These are phyloP conservation scores for Ceratobasidium sp. DNA, from an alignment of 1,284 basidiomycete species.

Conservation along the genomic window DNA sequence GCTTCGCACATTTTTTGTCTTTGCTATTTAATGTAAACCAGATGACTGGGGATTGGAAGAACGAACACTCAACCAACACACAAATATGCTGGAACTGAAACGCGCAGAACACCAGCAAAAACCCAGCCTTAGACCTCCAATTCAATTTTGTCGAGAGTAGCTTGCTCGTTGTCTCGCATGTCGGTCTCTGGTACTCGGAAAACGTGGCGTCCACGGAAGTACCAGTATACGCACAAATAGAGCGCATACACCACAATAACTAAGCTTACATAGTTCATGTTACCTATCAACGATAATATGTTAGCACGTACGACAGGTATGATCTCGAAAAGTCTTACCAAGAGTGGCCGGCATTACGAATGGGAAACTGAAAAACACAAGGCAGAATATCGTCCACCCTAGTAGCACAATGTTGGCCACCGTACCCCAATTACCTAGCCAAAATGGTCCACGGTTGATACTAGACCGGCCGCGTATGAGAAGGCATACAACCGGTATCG, in stretches of 20 bases:
- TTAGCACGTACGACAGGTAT: too few species aligned
- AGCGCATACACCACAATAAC: slow-evolving; percentile 26
- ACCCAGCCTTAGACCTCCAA: too few species aligned
- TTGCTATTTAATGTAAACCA: too few species aligned
- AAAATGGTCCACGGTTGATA: slow-evolving; percentile 14
- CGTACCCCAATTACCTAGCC: slow-evolving; percentile 3
- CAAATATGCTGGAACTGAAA: too few species aligned
- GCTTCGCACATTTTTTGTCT: too few species aligned
- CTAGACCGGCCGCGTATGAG: slow-evolving; percentile 13
- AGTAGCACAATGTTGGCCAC: slow-evolving; percentile 6
- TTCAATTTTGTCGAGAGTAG: background rate
- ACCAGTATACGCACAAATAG: slow-evolving; percentile 41
- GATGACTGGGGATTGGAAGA: too few species aligned
- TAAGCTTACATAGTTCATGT: slow-evolving; percentile 28
- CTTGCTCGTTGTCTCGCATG: background rate
- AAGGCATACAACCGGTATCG: slow-evolving; percentile 14
- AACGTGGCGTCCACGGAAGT: slow-evolving; percentile 14
- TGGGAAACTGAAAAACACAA: slow-evolving; percentile 23
- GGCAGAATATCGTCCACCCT: slow-evolving; percentile 21
- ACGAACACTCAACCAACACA: too few species aligned
- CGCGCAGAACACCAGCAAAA: too few species aligned
- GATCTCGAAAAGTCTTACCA: background rate
- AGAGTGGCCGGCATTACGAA: slow-evolving; percentile 11
- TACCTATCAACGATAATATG: slow-evolving; percentile 5
- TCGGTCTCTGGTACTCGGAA: slow-evolving; percentile 35